Conservation (phyloP, 2,329 filamentous ascomycete genomes). For the Parastagonospora avenae region DNA sequence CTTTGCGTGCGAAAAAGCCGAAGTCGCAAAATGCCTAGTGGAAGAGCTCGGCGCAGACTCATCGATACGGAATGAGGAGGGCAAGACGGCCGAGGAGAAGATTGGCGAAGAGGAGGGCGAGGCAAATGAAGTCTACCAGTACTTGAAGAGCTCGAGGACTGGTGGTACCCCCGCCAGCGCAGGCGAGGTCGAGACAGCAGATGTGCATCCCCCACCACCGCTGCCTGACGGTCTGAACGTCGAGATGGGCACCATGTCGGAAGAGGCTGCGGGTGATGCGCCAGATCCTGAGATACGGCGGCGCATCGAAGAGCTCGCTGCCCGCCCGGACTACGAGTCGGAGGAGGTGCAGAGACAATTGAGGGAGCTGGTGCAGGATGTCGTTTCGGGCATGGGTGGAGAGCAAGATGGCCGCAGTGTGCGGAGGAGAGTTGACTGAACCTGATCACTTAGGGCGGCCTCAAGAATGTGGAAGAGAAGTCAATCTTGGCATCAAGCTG, state of each 20-base stretch:
- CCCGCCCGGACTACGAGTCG: constrained; percentile 80
- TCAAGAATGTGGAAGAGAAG: neutral
- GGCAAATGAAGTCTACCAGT: constrained; percentile 75
- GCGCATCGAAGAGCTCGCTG: constrained; percentile 86
- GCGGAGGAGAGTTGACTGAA: constrained; percentile 45
- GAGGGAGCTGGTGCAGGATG: constrained; percentile 79
- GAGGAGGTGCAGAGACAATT: constrained; percentile 80
- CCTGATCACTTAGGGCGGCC: neutral
- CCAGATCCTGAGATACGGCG: constrained; percentile 82
- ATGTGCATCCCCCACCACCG: constrained; percentile 58
- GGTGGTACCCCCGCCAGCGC: constrained; percentile 33
- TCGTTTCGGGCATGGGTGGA: constrained; percentile 69
- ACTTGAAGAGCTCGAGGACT: constrained; percentile 57
- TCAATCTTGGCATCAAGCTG: too few species aligned
- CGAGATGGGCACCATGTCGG: constrained; percentile 75
- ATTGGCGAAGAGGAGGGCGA: constrained; percentile 77
- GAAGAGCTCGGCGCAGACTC: constrained; percentile 79
- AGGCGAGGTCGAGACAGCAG: constrained; percentile 22
- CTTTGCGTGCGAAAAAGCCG: constrained; percentile 84
- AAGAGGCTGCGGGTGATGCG: constrained; percentile 58
- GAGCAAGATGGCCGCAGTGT: constrained; percentile 62
- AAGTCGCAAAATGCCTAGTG: constrained; percentile 77
- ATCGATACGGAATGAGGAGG: constrained; percentile 70
- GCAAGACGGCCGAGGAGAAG: constrained; percentile 79
- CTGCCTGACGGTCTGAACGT: constrained; percentile 78